A percentile compares a stretch with the other conserved stretches of the same genome.
Conservation (phyloP, 768 basidiomycete species). For the Tylopilus sp. region DNA sequence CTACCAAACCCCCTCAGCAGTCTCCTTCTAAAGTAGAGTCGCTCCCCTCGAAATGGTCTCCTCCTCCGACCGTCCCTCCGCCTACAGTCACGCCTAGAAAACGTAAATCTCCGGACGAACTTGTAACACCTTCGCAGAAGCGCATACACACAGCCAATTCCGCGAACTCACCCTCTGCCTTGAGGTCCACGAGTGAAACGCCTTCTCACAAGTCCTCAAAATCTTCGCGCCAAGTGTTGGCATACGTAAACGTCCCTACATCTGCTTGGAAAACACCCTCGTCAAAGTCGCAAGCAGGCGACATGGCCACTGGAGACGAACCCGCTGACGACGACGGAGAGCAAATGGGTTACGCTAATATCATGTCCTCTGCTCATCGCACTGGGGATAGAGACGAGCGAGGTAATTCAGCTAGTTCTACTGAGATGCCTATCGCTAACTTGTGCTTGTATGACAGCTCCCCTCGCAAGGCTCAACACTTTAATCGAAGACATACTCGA, state of each 20-base stretch:
- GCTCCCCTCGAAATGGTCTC: conserved; percentile 15
- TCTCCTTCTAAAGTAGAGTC: conserved; percentile 16
- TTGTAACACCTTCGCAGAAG: conserved; percentile 63
- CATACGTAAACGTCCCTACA: conserved; percentile 32
- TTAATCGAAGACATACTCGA: conserved; percentile 85
- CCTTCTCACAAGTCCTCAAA: conserved; percentile 28
- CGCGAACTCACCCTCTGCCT: conserved; percentile 8
- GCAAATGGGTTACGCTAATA: conserved; percentile 32
- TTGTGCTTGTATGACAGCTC: conserved; percentile 36
- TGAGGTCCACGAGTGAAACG: conserved; percentile 18
- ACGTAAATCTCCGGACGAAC: conserved; percentile 58
- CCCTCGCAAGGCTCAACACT: conserved; percentile 71
- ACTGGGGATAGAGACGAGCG: conserved; percentile 77
- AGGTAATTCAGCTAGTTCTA: conserved; percentile 37
- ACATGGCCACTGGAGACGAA: conserved; percentile 52
- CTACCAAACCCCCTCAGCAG: conserved; percentile 13
- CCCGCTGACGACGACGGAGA: conserved; percentile 43
- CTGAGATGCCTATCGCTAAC: not conserved
- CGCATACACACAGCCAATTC: conserved; percentile 38
- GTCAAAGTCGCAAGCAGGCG: conserved; percentile 31
- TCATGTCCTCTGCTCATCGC: conserved; percentile 51
- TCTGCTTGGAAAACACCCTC: conserved; percentile 29
- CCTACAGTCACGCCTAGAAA: conserved; percentile 60
- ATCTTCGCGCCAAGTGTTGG: conserved; percentile 31
- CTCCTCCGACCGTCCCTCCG: not conserved